Percentiles rank a stretch among this genome's conserved stretches.
Evolutionary conservation across 2,329 filamentous ascomycete genomes (phyloP).

Genomic region (Pseudofabraea citricarpa): DNA sequence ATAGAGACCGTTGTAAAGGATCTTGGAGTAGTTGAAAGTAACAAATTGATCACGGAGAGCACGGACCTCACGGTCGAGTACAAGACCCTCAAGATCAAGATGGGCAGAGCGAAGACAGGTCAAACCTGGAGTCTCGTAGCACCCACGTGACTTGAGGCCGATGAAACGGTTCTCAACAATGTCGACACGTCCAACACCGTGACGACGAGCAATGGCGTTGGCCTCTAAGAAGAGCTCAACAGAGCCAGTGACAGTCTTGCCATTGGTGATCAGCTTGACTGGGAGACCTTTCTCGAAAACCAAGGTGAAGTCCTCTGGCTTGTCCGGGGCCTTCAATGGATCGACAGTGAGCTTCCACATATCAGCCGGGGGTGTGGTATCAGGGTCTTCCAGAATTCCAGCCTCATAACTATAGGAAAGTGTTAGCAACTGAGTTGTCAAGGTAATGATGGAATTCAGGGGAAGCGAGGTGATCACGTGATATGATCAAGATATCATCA

Average conservation of each 20-base stretch:
- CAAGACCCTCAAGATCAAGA: slow-evolving; percentile 60
- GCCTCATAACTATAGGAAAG: too few species aligned
- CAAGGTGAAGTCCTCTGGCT: slow-evolving; percentile 66
- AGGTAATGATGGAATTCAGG: too few species aligned
- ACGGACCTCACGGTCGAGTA: slow-evolving; percentile 64
- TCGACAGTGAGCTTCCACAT: slow-evolving; percentile 76
- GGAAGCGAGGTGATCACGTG: too few species aligned
- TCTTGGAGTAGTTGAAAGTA: slow-evolving; percentile 57
- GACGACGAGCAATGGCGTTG: slow-evolving; percentile 65
- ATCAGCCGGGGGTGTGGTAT: slow-evolving; percentile 64
- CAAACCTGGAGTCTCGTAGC: slow-evolving; percentile 56
- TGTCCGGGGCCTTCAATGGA: slow-evolving; percentile 64
- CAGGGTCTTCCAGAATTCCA: slow-evolving; percentile 64
- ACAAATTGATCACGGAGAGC: slow-evolving; percentile 68
- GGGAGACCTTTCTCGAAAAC: slow-evolving; percentile 74
- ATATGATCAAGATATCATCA: too few species aligned
- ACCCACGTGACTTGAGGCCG: slow-evolving; percentile 75
- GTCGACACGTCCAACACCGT: slow-evolving; percentile 77
- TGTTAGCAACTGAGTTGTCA: too few species aligned
- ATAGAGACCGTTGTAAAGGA: slow-evolving; percentile 55
- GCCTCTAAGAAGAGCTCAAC: slow-evolving; percentile 68
- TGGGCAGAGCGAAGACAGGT: slow-evolving; percentile 28
- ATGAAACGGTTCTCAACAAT: slow-evolving; percentile 81
- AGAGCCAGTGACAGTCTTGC: slow-evolving; percentile 60
- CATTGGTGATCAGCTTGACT: slow-evolving; percentile 54